phyloP scores from a whole-genome alignment of 2,329 filamentous ascomycete genomes.

The Colletotrichum acutatum region DNA sequence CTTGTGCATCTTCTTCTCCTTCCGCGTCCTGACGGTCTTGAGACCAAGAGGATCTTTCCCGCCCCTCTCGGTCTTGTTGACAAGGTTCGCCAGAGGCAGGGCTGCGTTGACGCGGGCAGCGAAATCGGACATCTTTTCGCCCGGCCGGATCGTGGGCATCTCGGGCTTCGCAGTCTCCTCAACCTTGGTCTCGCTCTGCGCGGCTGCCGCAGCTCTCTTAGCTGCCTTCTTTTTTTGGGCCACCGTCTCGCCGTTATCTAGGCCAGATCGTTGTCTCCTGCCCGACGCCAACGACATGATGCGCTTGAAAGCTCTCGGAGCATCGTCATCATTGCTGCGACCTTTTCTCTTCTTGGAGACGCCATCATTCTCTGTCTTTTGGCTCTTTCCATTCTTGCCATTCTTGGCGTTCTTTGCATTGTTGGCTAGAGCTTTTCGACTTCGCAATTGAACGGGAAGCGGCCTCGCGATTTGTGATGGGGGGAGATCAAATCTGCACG shows the following conservation, averaged over 20 bases:
- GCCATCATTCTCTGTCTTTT: slow-evolving; percentile 42
- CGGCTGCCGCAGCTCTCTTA: slow-evolving; percentile 42
- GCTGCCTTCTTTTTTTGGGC: slow-evolving; percentile 40
- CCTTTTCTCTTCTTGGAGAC: slow-evolving; percentile 56
- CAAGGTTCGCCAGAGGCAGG: slow-evolving; percentile 79
- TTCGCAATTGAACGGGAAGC: slow-evolving; percentile 55
- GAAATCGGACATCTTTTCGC: slow-evolving; percentile 87
- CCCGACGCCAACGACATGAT: slow-evolving; percentile 80
- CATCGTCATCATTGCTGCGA: slow-evolving; percentile 74
- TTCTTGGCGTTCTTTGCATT: slow-evolving; percentile 25
- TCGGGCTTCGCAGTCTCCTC: slow-evolving; percentile 42
- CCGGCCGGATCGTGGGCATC: slow-evolving; percentile 79
- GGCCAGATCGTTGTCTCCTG: slow-evolving; percentile 69
- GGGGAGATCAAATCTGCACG: slow-evolving; percentile 61
- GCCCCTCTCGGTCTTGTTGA: slow-evolving; percentile 68
- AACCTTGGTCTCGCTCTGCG: slow-evolving; percentile 24
- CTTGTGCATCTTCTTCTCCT: slow-evolving; percentile 85
- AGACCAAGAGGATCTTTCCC: slow-evolving; percentile 73
- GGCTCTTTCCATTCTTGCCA: slow-evolving; percentile 42
- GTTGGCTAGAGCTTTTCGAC: slow-evolving; percentile 18
- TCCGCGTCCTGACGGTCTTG: slow-evolving; percentile 79
- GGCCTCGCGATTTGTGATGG: slow-evolving; percentile 60
- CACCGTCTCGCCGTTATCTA: slow-evolving; percentile 73
- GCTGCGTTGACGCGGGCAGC: slow-evolving; percentile 84
- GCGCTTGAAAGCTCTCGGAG: slow-evolving; percentile 86